Evolutionary conservation across 2,329 filamentous ascomycete genomes (phyloP), one percentile per base, ranked within the genome.

Genomic region (Monascus ruber): DNA sequence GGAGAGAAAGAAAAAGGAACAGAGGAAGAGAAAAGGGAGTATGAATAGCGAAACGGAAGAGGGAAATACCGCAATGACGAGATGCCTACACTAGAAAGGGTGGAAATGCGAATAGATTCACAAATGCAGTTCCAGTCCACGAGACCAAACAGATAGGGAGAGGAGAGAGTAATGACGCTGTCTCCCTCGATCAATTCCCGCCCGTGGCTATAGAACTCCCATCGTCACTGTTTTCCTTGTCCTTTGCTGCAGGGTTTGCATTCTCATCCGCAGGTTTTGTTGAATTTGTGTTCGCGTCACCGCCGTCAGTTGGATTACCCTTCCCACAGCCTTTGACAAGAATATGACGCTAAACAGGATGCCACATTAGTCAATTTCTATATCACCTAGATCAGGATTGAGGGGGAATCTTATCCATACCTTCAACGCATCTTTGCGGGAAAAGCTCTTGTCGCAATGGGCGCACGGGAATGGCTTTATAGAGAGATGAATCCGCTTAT

Each of bases 391-490:
- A 31, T 31, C n/a, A n/a, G 7, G n/a, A 31, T n/a, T n/a, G 7
- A n/a, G 29, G 7, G 29, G n/a, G n/a, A 27, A 29, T 26, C 37
- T 6, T 28, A 10, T 26, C 33, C 77, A 53, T 68, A 96, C 91
- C 84, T 96, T 96, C 26, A 98, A 70, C 6, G 91, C 91, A 63
- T 96, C 91, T 60, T 96, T 96, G 43, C 91, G 75, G 3, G 88
- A 95, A 56, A 98, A 98, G 58, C 85, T 91, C 74, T 96, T 96
- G 45, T 94, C 87, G 59, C 91, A 98, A 54, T 83, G 82, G 5
- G 71, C 77, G 60, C 91, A 98, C 0, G 88, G 88, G 60, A 89
- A 96, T 0, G 91, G 91, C 70, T 98, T 98, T 31, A 96, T 85
- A 0, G 87, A 85, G 41, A 96, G 65, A 62, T 98, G 91, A 42